Evolutionary conservation across 495 filamentous ascomycete genomes (phyloP), one percentile per base, ranked within the genome.

Genomic region (Alectoria sarmentosa): DNA sequence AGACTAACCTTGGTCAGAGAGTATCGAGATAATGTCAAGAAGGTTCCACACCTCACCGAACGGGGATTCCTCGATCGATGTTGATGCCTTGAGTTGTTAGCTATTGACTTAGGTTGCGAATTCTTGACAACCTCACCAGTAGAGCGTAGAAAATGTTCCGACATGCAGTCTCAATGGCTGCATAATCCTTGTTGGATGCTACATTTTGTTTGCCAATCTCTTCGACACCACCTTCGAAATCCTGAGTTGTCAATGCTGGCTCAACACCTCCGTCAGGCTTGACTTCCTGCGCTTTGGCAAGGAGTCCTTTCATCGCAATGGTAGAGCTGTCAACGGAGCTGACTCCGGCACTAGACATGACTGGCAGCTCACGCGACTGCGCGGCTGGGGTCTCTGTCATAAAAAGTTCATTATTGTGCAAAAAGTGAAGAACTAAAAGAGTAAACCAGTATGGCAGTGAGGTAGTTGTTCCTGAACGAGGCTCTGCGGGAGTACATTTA

Each of bases 41-140:
- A 99, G 81, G 71, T 96, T 92, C 91, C 92, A 97, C 57, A 98
- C 84, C 60, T 85, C 78, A 55, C 90, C 87, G 67, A 96, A 95
- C 0, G 79, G 75, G 54, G 86, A 87, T 30, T 88, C 83, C 48
- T 89, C 80, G 65, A 95, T 95, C 8, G 85, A 79, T 19, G 81
- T 88, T 21, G 80, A 79, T 41, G 87, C 84, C 88, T 90, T 69
- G 46, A 55, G 62, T 58, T 26, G 64, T 73, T 67, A 73, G 72
- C 23, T 23, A 21, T 21, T 26, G 54, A 34, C 28, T 15, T 37
- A 1, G 7, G 17, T n/a, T 38, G 10, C 74, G 41, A 9, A 21
- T 30, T 26, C 28, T 13, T 14, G 17, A 62, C 5, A 55, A 21
- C 73, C 85, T 78, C 78, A 92, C 90, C 69, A 93, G 79, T 64